Evolutionary conservation across 2,329 filamentous ascomycete species (phyloP).

Genomic region (Epichloe coenophiala): DNA sequence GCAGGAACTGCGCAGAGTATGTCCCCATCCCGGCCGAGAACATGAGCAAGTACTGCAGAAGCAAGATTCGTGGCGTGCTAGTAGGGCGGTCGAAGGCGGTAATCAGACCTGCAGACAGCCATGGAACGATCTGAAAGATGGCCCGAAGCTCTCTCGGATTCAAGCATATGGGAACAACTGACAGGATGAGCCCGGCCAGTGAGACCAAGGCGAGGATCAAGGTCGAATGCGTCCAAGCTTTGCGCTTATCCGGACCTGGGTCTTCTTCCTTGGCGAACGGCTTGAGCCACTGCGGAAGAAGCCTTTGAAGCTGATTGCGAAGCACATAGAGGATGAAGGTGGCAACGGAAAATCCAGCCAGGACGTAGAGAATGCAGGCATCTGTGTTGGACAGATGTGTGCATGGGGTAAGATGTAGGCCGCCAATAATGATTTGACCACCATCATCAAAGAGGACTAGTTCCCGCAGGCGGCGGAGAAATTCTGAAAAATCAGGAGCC

Average conservation of each 20-base stretch:
- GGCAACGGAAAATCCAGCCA: slow-evolving; percentile 16
- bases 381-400: slow-evolving; percentile 2
- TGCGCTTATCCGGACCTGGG: slow-evolving; percentile 11
- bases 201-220: slow-evolving; percentile 20
- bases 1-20: slow-evolving; percentile 18
- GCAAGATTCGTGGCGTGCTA: slow-evolving; percentile 27
- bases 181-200: slow-evolving; percentile 20
- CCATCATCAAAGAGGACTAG: background rate
- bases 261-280: slow-evolving; percentile 29
- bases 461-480: background rate
- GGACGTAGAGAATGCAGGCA: slow-evolving; percentile 9
- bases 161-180: slow-evolving; percentile 17
- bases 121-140: slow-evolving; percentile 25
- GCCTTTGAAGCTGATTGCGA: slow-evolving; percentile 13
- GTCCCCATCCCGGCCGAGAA: slow-evolving; percentile 17
- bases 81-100: slow-evolving; percentile 24
- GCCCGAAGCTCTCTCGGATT: slow-evolving; percentile 13
- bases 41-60: slow-evolving; percentile 25
- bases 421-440: background rate
- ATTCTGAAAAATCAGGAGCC: background rate
- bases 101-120: slow-evolving; percentile 24
- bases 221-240: slow-evolving; percentile 27
- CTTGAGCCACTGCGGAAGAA: slow-evolving; percentile 26
- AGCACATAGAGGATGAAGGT: slow-evolving; percentile 17
- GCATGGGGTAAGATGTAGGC: background rate